phyloP scores from a whole-genome alignment of 441 rosid genomes.

The Arabidopsis hybrid region DNA sequence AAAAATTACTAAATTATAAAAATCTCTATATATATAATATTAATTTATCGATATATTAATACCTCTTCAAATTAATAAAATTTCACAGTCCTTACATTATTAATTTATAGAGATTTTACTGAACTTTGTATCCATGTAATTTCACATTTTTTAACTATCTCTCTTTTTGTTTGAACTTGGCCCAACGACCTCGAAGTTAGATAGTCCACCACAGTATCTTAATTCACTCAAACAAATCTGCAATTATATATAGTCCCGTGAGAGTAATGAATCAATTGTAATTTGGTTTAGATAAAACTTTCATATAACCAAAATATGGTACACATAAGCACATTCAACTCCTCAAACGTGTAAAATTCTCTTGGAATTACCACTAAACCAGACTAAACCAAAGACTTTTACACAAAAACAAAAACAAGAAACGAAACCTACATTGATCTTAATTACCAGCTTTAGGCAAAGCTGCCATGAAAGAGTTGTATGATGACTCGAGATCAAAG shows the following conservation, averaged over 20 bases:
- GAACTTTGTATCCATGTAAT: too few species aligned
- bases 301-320: slow-evolving; percentile 13
- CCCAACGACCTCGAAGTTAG: too few species aligned
- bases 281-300: not conserved
- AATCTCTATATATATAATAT: too few species aligned
- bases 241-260: not conserved
- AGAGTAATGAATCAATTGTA: not conserved
- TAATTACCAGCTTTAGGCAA: slow-evolving; percentile 88
- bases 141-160: too few species aligned
- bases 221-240: too few species aligned
- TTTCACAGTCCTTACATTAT: too few species aligned
- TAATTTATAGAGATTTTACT: too few species aligned
- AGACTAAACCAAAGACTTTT: slow-evolving; percentile 9
- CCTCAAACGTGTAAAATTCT: not conserved
- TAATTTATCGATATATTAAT: too few species aligned
- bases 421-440: slow-evolving; percentile 25
- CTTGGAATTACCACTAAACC: not conserved
- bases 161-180: too few species aligned
- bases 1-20: too few species aligned
- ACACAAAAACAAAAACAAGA: slow-evolving; percentile 18
- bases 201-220: not conserved
- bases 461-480: slow-evolving; percentile 98
- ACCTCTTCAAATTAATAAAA: too few species aligned
- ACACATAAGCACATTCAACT: slow-evolving; percentile 8
- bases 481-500: slow-evolving; percentile 93